These are phyloP conservation scores for Hymenoscyphus fructigenus DNA, from an alignment of 2,329 filamentous ascomycete genomes.

Conservation along the genomic window DNA sequence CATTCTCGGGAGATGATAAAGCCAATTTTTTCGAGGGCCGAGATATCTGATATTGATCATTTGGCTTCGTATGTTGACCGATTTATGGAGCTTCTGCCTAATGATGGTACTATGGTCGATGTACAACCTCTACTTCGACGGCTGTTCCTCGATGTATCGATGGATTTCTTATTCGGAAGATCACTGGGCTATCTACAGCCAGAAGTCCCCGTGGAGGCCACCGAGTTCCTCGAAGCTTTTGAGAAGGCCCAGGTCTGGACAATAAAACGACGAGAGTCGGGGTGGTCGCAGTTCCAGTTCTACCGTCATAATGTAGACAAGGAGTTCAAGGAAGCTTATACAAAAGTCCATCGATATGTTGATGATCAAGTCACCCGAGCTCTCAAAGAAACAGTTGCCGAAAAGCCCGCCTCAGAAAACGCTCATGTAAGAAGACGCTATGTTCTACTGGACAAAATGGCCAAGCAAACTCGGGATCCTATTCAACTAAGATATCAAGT, in stretches of 20 bases:
- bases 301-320: neutral
- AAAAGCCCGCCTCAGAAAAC: slow-evolving; percentile 33
- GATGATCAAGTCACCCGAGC: slow-evolving; percentile 45
- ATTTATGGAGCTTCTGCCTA: slow-evolving; percentile 1
- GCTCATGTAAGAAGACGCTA: slow-evolving; percentile 41
- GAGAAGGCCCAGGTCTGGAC: neutral
- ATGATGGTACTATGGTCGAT: slow-evolving; percentile 1
- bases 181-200: slow-evolving; percentile 1
- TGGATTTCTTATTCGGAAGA: slow-evolving; percentile 9
- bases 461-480: slow-evolving; percentile 45
- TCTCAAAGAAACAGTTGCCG: slow-evolving; percentile 20
- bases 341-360: slow-evolving; percentile 45
- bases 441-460: slow-evolving; percentile 57
- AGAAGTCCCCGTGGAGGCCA: neutral
- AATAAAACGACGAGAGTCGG: neutral
- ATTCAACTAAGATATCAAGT: slow-evolving; percentile 40
- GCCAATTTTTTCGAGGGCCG: neutral
- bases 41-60: slow-evolving; percentile 9
- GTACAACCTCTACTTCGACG: neutral
- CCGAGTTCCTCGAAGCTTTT: slow-evolving; percentile 8
- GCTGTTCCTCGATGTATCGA: slow-evolving; percentile 8
- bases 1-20: neutral
- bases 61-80: neutral
- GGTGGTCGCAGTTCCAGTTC: neutral
- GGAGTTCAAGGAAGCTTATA: slow-evolving; percentile 19